Conservation (phyloP, 2,329 filamentous ascomycete species). For the Thelonectria discophora region DNA sequence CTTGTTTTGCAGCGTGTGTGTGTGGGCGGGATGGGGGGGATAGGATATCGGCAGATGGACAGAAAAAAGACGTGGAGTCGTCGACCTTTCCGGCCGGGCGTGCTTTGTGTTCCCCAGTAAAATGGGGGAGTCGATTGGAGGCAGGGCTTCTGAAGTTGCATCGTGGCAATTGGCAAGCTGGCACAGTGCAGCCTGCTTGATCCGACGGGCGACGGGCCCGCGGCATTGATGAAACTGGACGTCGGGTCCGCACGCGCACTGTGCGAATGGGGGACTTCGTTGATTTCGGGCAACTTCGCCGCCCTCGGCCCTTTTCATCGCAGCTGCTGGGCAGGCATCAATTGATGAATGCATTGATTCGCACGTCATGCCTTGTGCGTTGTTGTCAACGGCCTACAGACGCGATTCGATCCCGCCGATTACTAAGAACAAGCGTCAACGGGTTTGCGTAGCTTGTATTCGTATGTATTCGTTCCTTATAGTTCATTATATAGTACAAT, state of each 20-base stretch:
- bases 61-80: slow-evolving; percentile 42
- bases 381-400: not conserved
- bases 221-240: not conserved
- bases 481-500: too few relatives aligned
- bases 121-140: slow-evolving; percentile 38
- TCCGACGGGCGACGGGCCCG: too few relatives aligned
- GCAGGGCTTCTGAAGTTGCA: slow-evolving; percentile 9
- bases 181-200: slow-evolving; percentile 13
- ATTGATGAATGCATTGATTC: slow-evolving; percentile 7
- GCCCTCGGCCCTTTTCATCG: not conserved
- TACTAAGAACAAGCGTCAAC: too few relatives aligned
- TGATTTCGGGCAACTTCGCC: not conserved
- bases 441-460: too few relatives aligned
- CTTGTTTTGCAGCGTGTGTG: slow-evolving; percentile 27
- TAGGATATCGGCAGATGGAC: slow-evolving; percentile 41
- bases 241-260: slow-evolving; percentile 9
- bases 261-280: not conserved
- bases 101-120: slow-evolving; percentile 35
- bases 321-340: slow-evolving; percentile 15
- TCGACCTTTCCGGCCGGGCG: slow-evolving; percentile 24
- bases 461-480: too few relatives aligned
- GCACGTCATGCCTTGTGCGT: slow-evolving; percentile 9
- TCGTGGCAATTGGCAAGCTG: not conserved
- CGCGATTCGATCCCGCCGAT: too few relatives aligned
- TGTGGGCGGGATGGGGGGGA: slow-evolving; percentile 25